Conservation (phyloP, 495 filamentous ascomycete genomes). For the Letharia columbiana region DNA sequence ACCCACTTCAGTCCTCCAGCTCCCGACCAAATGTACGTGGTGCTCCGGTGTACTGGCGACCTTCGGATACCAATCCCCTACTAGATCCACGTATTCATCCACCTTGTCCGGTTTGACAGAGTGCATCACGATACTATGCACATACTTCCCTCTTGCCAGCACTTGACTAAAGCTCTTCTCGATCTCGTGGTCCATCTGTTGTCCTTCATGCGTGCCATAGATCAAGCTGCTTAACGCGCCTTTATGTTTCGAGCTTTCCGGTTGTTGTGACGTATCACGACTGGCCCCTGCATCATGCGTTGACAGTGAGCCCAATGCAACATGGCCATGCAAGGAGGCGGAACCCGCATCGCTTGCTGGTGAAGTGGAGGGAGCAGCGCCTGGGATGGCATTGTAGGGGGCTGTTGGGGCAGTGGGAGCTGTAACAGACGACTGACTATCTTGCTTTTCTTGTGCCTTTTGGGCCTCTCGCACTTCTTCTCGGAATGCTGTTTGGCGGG, state of each 20-base stretch:
- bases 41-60: slow-evolving; percentile 76
- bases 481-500: slow-evolving; percentile 77
- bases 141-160: slow-evolving; percentile 92
- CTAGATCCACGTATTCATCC: slow-evolving; percentile 85
- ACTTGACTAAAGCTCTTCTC: slow-evolving; percentile 91
- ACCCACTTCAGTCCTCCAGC: slow-evolving; percentile 97
- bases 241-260: slow-evolving; percentile 36
- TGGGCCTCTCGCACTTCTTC: slow-evolving; percentile 67
- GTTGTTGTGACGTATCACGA: slow-evolving; percentile 32
- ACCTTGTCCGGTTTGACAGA: slow-evolving; percentile 92
- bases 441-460: slow-evolving; percentile 68
- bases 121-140: slow-evolving; percentile 96
- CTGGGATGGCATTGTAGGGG: slow-evolving; percentile 15
- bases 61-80: slow-evolving; percentile 85
- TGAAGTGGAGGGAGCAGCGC: slow-evolving; percentile 45
- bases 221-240: slow-evolving; percentile 60
- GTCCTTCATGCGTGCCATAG: slow-evolving; percentile 91
- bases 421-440: slow-evolving; percentile 56
- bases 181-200: slow-evolving; percentile 86
- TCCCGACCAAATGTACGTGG: slow-evolving; percentile 91
- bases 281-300: slow-evolving; percentile 46
- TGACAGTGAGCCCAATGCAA: slow-evolving; percentile 60
- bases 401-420: slow-evolving; percentile 37
- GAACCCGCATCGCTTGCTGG: slow-evolving; percentile 48
- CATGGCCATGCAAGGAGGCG: slow-evolving; percentile 31